phyloP scores from a whole-genome alignment of 1,139 yeast species.

The Pichia sp. region DNA sequence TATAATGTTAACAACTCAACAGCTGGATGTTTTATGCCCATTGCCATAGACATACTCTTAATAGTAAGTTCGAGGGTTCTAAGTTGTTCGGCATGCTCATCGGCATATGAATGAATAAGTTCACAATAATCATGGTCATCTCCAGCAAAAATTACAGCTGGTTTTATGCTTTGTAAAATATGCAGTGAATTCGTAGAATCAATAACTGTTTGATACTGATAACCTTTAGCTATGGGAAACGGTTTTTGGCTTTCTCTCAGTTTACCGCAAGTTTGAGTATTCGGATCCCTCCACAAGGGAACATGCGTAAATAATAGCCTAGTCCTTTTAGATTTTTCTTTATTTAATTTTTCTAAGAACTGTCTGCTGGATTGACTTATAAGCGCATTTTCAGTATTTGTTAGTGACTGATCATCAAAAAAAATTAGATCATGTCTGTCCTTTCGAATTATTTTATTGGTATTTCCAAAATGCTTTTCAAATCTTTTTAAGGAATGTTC shows the following conservation, averaged over 20 bases:
- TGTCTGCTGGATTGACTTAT: conserved; percentile 17
- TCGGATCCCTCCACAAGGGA: conserved; percentile 39
- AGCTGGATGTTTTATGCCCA: conserved; percentile 51
- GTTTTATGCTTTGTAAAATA: conserved; percentile 33
- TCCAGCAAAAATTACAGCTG: conserved; percentile 42
- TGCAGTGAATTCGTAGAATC: conserved; percentile 30
- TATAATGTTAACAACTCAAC: conserved; percentile 42
- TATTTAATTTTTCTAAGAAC: conserved; percentile 30
- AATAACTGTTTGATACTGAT: conserved; percentile 49
- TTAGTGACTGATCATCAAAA: conserved; percentile 41
- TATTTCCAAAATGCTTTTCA: conserved; percentile 35
- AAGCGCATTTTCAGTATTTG: conserved; percentile 26
- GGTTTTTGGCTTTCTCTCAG: conserved; percentile 33
- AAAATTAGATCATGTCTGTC: conserved; percentile 42
- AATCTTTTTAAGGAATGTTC: conserved; percentile 36
- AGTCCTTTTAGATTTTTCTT: conserved; percentile 16
- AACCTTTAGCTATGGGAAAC: conserved; percentile 34
- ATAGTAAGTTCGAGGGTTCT: conserved; percentile 40
- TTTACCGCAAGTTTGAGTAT: conserved; percentile 38
- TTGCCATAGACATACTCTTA: conserved; percentile 54
- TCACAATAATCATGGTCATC: conserved; percentile 57
- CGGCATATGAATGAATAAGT: conserved; percentile 31
- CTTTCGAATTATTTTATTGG: conserved; percentile 32
- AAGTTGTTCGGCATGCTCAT: conserved; percentile 14
- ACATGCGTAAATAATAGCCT: conserved; percentile 43